Percentiles rank a stretch among this genome's conserved stretches.
These are phyloP conservation scores for Pulveroboletus sp. DNA, from an alignment of 768 basidiomycete genomes.

Conservation along the genomic window DNA sequence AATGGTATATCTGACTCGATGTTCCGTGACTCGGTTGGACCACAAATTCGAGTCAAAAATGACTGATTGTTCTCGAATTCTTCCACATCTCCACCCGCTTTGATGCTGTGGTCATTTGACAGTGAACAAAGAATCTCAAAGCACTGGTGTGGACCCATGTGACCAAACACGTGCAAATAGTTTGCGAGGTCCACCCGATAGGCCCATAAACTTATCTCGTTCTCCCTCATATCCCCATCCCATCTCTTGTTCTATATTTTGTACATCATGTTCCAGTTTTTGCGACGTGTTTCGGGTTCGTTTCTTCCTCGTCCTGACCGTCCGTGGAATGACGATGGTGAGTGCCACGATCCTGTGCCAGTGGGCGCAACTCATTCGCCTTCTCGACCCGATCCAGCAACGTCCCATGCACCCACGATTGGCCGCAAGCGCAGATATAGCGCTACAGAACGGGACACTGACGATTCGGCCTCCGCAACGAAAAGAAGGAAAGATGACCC, in stretches of 20 bases:
- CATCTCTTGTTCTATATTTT: neutral
- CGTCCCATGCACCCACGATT: slow-evolving; percentile 70
- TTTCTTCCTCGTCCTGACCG: slow-evolving; percentile 70
- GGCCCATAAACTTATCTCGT: neutral
- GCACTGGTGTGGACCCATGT: neutral
- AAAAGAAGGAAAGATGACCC: slow-evolving; percentile 34
- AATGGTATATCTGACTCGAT: neutral
- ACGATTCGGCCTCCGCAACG: slow-evolving; percentile 24
- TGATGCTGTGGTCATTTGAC: no score
- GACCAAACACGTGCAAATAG: slow-evolving; percentile 28
- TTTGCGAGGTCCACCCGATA: neutral
- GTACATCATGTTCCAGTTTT: slow-evolving; percentile 55
- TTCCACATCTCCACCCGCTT: no score
- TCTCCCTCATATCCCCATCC: neutral
- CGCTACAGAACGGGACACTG: slow-evolving; percentile 39
- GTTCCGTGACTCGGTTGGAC: no score
- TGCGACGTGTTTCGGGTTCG: slow-evolving; percentile 69
- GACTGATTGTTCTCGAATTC: no score
- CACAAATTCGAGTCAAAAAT: no score
- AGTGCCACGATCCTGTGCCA: slow-evolving; percentile 27
- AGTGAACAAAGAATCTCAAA: neutral
- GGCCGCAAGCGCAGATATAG: slow-evolving; percentile 67
- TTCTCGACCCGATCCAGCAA: no score
- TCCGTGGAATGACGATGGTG: slow-evolving; percentile 77
- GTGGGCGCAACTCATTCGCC: no score